A percentile compares a stretch with the other conserved stretches of the same genome.
phyloP scores from a whole-genome alignment of 2,329 filamentous ascomycete genomes.

The Paraconiothyrium sp. region DNA sequence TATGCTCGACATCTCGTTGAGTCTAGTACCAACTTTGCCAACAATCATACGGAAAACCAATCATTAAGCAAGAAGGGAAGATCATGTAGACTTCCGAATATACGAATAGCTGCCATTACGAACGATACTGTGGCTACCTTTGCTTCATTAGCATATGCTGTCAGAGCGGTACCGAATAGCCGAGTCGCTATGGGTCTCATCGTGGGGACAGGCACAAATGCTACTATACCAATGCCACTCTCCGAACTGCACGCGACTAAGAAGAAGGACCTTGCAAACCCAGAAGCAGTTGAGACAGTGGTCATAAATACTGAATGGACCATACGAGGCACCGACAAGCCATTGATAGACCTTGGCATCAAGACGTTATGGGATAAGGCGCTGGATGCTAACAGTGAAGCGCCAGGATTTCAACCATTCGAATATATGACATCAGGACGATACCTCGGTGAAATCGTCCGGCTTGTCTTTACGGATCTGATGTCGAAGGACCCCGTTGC shows the following conservation, averaged over 20 bases:
- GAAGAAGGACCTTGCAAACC: conserved; percentile 50
- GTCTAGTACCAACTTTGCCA: conserved; percentile 46
- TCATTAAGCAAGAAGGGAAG: conserved; percentile 39
- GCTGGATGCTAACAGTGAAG: conserved; percentile 73
- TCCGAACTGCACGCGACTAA: conserved; percentile 72
- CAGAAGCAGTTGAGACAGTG: conserved; percentile 65
- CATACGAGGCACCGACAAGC: conserved; percentile 77
- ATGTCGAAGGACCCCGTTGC: conserved; percentile 42
- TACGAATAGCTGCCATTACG: conserved; percentile 78
- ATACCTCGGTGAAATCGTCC: conserved; percentile 79
- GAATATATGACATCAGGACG: conserved; percentile 86
- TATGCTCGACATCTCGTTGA: conserved; percentile 65
- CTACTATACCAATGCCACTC: conserved; percentile 76
- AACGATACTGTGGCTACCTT: conserved; percentile 85
- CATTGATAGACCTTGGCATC: conserved; percentile 69
- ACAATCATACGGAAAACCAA: conserved; percentile 23
- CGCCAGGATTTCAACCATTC: conserved; percentile 80
- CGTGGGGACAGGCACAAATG: conserved; percentile 82
- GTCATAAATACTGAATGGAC: conserved; percentile 88
- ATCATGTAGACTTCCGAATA: conserved; percentile 63
- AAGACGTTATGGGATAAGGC: conserved; percentile 76
- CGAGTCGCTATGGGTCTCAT: conserved; percentile 82
- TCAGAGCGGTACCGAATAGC: conserved; percentile 67
- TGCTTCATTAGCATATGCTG: conserved; percentile 78
- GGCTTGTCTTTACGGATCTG: conserved; percentile 75